These are phyloP conservation scores for Malus orientalis DNA, from an alignment of 306 rosid genomes.

Conservation along the genomic window DNA sequence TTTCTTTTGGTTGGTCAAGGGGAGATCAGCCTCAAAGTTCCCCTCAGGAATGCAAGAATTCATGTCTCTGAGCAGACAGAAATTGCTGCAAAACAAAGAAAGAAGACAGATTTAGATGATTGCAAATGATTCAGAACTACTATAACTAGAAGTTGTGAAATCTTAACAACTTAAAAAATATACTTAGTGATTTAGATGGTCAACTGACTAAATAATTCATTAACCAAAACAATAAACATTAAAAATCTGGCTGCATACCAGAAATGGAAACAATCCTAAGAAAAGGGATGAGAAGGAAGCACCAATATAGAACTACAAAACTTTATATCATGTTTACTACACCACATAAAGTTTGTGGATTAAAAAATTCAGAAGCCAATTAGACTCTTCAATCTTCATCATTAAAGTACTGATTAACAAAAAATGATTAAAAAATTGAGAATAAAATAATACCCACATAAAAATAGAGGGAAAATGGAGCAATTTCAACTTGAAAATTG, in stretches of 20 bases:
- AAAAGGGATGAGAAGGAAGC: slow-evolving; percentile 3
- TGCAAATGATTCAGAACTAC: background rate
- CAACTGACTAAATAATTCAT: background rate
- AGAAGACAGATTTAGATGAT: slow-evolving; percentile 12
- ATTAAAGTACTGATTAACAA: background rate
- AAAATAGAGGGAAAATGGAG: background rate
- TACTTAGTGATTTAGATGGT: slow-evolving; percentile 12
- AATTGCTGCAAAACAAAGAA: slow-evolving; percentile 28
- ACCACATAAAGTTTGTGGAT: background rate
- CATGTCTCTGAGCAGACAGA: slow-evolving; percentile 42
- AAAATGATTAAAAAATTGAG: background rate
- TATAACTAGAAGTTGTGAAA: background rate
- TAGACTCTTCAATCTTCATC: background rate
- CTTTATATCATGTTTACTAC: background rate
- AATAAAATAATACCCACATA: background rate
- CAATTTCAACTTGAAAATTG: background rate
- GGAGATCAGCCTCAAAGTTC: slow-evolving; percentile 51
- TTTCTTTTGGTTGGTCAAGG: slow-evolving; percentile 46
- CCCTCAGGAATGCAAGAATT: slow-evolving; percentile 46
- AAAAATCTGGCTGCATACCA: background rate
- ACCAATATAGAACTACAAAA: background rate
- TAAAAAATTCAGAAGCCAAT: background rate
- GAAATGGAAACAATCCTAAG: slow-evolving; percentile 3
- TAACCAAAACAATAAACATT: background rate
- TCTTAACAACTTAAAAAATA: background rate